Base-by-base conservation (phyloP, 163 green algal species). In the Scenedesmus sp. region DNA sequence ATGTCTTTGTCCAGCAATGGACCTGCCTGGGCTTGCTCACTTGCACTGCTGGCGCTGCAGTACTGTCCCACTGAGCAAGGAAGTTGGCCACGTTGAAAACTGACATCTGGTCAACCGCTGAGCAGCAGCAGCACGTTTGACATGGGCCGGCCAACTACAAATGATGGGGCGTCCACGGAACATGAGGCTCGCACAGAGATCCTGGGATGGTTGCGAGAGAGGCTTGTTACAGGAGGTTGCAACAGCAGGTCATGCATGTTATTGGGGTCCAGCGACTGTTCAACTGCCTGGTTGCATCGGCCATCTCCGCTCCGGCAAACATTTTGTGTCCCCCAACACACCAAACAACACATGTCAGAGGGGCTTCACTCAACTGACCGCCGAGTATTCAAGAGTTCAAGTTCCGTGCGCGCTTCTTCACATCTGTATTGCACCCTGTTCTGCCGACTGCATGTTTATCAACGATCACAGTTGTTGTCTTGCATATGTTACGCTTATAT, bases 1-100 rank as follows among this genome's bases (percentile, higher is more conserved):
- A 62, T 54, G 88, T 88, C 81, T 88, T 92, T 8, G 74, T 88
- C 88, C 88, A 92, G 62, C 60, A 82, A 5, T 56, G 20, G 46
- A 92, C 2, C 34, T 92, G 88, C 52, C 55, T 55, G 18, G 88
- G 79, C 52, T 73, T 88, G 4, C 34, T 92, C 3, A 92, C 60
- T 62, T 60, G 64, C 20, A 88, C 83, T 0, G 6, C 2, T 3
- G 20, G 16, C 1, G 81, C 13, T 59, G 52, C 81, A 60, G 52
- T 10, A 60, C 52, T 59, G 34, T 34, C 52, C 52, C 57, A 64
- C 54, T 62, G 52, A 2, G 81, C 54, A 16, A 86, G 15, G 2
- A 60, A 86, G 55, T 59, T 26, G 34, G 54, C 34, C 52, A 86
- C 81, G 52, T 62, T 46, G 10, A 86, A 86, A 0, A 15, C 2